Conservation (phyloP, 345 rosid species). For the Citrus medica region DNA sequence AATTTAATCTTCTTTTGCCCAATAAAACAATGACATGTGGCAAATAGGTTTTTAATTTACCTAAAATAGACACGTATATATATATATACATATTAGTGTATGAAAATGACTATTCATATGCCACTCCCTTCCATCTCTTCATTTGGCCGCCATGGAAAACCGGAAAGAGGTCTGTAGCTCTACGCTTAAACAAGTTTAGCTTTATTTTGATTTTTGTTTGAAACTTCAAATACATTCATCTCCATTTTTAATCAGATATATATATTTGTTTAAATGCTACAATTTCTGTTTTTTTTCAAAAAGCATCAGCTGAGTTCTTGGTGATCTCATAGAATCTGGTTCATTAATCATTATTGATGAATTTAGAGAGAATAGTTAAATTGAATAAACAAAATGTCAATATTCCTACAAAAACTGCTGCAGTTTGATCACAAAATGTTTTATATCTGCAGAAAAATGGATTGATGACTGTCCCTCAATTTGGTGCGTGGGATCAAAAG, state of each 20-base stretch:
- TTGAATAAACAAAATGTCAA: no score
- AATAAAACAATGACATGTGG: neutral
- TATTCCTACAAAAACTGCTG: no score
- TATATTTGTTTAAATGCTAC: neutral
- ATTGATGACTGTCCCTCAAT: slow-evolving; percentile 63
- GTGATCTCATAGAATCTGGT: no score
- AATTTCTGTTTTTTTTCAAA: neutral
- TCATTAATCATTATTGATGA: no score
- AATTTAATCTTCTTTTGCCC: neutral
- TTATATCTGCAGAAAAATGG: slow-evolving; percentile 29
- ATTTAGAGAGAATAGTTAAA: no score
- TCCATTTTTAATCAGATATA: neutral
- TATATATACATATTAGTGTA: neutral
- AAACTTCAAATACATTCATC: neutral
- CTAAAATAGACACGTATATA: neutral
- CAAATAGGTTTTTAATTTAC: neutral
- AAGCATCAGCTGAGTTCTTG: neutral
- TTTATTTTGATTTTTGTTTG: neutral
- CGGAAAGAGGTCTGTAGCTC: neutral
- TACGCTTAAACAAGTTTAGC: neutral
- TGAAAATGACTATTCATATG: neutral
- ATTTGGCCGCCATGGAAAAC: neutral
- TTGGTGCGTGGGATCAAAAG: slow-evolving; percentile 76
- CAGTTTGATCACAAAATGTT: no score
- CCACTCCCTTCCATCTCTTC: neutral